Conservation (phyloP, 805 yeast genomes). For the Wickerhamomyces strasburgensis region DNA sequence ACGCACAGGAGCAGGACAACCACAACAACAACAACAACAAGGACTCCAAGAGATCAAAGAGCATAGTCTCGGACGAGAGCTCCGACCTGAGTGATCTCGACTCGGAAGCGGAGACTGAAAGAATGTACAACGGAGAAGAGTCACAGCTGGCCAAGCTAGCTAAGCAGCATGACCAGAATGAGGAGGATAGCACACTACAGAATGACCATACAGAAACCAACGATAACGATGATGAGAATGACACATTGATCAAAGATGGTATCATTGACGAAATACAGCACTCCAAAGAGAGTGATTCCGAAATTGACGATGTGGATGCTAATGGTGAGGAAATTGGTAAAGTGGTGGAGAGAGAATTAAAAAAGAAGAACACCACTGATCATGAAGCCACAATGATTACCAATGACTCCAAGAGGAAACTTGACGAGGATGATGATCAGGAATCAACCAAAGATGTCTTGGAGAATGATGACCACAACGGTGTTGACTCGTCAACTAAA, state of each 20-base stretch:
- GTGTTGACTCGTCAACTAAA: neutral
- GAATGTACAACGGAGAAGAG: conserved; percentile 49
- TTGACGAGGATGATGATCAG: conserved; percentile 19
- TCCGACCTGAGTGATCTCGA: conserved; percentile 55
- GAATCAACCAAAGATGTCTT: too few relatives aligned
- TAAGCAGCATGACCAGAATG: conserved; percentile 5
- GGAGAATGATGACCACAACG: conserved; percentile 4
- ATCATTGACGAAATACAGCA: conserved; percentile 18
- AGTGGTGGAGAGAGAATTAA: conserved; percentile 16
- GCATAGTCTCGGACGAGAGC: conserved; percentile 24
- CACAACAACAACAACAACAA: conserved; percentile 1
- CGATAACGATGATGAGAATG: conserved; percentile 18
- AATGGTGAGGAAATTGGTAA: conserved; percentile 21
- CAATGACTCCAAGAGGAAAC: conserved; percentile 3
- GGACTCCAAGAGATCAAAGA: conserved; percentile 12
- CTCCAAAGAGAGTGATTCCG: conserved; percentile 20
- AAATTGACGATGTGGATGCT: conserved; percentile 15
- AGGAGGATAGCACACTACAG: conserved; percentile 6
- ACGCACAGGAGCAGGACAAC: conserved; percentile 8
- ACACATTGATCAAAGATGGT: conserved; percentile 22
- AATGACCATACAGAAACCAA: conserved; percentile 19
- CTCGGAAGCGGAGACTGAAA: conserved; percentile 91
- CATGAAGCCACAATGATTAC: conserved; percentile 1
- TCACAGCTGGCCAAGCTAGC: conserved; percentile 41
- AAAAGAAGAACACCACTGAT: conserved; percentile 11